Conservation (phyloP, 768 basidiomycete genomes). For the Lactifluus subvellereus region DNA sequence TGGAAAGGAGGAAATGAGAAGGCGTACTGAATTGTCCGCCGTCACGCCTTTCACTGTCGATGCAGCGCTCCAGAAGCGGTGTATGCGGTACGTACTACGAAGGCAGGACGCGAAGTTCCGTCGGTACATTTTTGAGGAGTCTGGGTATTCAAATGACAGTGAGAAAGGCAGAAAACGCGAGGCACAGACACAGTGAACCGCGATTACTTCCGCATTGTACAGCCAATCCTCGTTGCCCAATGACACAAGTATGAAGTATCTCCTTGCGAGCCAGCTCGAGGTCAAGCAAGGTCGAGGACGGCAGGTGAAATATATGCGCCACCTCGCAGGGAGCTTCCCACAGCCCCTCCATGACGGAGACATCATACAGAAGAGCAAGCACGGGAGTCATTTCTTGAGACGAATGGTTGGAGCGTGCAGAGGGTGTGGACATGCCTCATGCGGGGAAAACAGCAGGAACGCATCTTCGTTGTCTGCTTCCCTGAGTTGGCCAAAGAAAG, state of each 20-base stretch:
- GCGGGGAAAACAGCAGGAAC: constrained; percentile 50
- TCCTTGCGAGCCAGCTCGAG: constrained; percentile 47
- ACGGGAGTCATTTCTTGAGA: constrained; percentile 70
- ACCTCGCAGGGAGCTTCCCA: constrained; percentile 63
- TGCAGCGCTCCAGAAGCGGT: no score
- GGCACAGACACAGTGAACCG: constrained; percentile 27
- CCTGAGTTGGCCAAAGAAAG: constrained; percentile 39
- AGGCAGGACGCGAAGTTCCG: constrained; percentile 45
- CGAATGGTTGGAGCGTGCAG: constrained; percentile 60
- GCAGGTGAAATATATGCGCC: constrained; percentile 53
- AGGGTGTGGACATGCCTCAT: constrained; percentile 45
- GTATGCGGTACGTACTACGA: constrained; percentile 53
- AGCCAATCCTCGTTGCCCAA: constrained; percentile 72
- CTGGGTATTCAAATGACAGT: neutral
- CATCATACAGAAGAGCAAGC: constrained; percentile 59
- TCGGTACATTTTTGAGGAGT: neutral
- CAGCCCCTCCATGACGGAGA: constrained; percentile 45
- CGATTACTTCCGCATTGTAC: constrained; percentile 56
- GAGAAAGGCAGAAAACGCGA: neutral
- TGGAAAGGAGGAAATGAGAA: constrained; percentile 33
- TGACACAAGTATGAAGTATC: constrained; percentile 49
- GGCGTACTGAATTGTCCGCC: no score
- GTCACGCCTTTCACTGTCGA: no score
- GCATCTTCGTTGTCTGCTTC: constrained; percentile 84
- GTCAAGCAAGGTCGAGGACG: no score